A percentile compares a stretch with the other conserved stretches of the same genome.
These are phyloP conservation scores for Kwoniella shivajii DNA, from an alignment of 1,284 basidiomycete genomes.

Conservation along the genomic window DNA sequence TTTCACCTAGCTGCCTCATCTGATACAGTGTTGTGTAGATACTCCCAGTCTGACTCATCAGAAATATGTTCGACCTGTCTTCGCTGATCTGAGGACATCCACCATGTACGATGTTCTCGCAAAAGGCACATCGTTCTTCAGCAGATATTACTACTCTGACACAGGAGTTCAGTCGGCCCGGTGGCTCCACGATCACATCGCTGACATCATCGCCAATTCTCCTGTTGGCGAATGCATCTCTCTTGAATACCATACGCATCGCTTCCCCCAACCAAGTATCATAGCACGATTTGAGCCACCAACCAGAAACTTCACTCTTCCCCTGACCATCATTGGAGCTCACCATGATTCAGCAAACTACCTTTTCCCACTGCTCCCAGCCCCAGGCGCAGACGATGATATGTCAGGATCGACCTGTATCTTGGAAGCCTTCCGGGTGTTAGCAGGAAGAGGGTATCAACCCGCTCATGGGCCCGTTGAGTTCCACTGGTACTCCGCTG, in stretches of 20 bases:
- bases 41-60: slow-evolving; percentile 24
- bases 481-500: slow-evolving; percentile 55
- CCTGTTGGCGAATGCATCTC: slow-evolving; percentile 28
- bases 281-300: slow-evolving; percentile 43
- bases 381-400: slow-evolving; percentile 54
- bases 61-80: slow-evolving; percentile 18
- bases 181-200: slow-evolving; percentile 30
- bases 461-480: slow-evolving; percentile 48
- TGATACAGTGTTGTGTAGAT: slow-evolving; percentile 13
- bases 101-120: slow-evolving; percentile 26
- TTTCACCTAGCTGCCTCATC: neutral
- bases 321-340: slow-evolving; percentile 50
- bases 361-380: slow-evolving; percentile 32
- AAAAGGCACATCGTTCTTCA: slow-evolving; percentile 26
- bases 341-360: slow-evolving; percentile 53
- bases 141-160: slow-evolving; percentile 24
- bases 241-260: slow-evolving; percentile 41
- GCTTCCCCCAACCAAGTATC: slow-evolving; percentile 52
- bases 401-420: slow-evolving; percentile 51
- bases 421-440: slow-evolving; percentile 52
- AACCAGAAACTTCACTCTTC: slow-evolving; percentile 18
- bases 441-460: slow-evolving; percentile 30
- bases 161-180: slow-evolving; percentile 22
- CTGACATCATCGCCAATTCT: slow-evolving; percentile 26
- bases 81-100: slow-evolving; percentile 20